Base-by-base conservation (phyloP, 208 protist genomes). In the Leishmania aethiopica region DNA sequence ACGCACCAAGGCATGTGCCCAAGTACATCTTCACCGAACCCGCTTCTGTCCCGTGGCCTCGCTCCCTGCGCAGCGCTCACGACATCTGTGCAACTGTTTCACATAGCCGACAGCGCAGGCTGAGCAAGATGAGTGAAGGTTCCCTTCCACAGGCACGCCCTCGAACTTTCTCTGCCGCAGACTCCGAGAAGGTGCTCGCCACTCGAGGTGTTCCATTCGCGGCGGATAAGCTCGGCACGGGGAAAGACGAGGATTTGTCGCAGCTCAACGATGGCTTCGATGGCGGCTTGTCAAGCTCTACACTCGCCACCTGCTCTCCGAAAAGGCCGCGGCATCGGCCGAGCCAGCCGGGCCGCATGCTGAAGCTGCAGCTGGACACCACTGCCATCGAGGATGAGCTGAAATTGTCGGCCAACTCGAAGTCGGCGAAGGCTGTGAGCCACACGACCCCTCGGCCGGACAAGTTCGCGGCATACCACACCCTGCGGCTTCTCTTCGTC, bases 401-500 rank as follows among this genome's bases (percentile, higher is more conserved):
- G 51, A 67, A 11, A 8, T 51, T 37, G 1, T 64, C 57, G 25
- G 32, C 17, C 35, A 28, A 66, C 19, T 78, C 75, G 35, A 37
- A 19, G 75, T 37, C 10, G 22, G 22, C 17, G 1, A 45, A 17
- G 10, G n/a, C 32, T 32, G 37, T 42, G 19, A 45, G 37, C 37
- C 2, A 2, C 19, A 19, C 40, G 25, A 47, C 47, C 10, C 37
- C 3, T 11, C 55, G 59, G 60, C 11, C 40, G 2, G 62, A 19
- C 25, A 59, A 70, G 8, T 69, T 78, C n/a, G 84, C 66, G 0
- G 84, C 88, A 3, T 62, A 70, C 64, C 78, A 73, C 59, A 84
- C 83, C 5, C 78, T 91, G 35, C 67, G 49, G 19, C 69, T 42
- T 15, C 86, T 88, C 49, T 81, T 91, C 35, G 3, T 91, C 10